Conservation (phyloP, 768 basidiomycete species). For the Lactarius tabidus region DNA sequence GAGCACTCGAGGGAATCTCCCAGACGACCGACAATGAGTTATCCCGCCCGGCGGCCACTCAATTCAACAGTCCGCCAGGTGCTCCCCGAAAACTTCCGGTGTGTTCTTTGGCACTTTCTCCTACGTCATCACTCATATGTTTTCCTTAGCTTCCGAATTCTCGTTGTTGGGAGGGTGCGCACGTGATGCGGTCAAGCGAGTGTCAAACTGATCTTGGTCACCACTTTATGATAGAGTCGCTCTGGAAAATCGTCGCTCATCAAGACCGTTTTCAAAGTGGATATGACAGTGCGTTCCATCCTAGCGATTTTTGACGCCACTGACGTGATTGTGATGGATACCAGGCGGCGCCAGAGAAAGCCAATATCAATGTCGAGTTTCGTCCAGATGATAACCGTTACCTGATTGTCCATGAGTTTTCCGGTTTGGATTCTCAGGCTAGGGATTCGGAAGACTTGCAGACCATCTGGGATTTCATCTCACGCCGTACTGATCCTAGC, state of each 20-base stretch:
- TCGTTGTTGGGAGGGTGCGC: conserved; percentile 13
- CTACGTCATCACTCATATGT: neutral
- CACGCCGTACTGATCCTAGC: neutral
- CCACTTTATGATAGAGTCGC: neutral
- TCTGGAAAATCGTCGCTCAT: conserved; percentile 19
- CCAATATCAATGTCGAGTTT: neutral
- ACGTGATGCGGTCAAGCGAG: neutral
- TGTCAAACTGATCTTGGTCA: neutral
- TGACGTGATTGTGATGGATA: neutral
- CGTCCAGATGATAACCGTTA: conserved; percentile 4
- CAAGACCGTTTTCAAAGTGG: neutral
- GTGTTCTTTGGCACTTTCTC: neutral
- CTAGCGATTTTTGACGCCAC: neutral
- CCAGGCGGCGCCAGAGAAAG: neutral
- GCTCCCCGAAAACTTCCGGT: conserved; percentile 7
- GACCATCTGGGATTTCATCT: neutral
- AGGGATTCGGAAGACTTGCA: neutral
- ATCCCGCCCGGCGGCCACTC: neutral
- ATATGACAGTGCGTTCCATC: neutral
- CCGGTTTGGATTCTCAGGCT: neutral
- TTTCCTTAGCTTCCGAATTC: conserved; percentile 12
- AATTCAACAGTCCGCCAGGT: neutral
- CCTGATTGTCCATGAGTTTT: conserved; percentile 7
- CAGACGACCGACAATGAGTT: neutral
- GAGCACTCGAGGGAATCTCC: too few relatives aligned